Evolutionary conservation across 2,329 filamentous ascomycete species (phyloP).

Genomic region (Albifimbria verrucaria): DNA sequence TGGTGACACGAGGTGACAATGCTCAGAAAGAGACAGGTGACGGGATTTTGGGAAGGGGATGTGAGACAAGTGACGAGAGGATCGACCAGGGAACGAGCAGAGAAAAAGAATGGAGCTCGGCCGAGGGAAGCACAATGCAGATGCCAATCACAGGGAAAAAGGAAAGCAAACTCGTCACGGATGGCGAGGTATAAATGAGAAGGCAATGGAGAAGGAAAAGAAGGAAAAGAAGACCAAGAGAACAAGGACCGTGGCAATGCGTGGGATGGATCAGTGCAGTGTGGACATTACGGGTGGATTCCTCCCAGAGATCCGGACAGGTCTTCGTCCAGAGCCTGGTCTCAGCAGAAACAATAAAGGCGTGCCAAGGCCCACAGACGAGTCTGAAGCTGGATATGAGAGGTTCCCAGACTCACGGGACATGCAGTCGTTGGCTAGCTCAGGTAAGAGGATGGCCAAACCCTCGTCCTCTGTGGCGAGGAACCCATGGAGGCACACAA

Average conservation of each 20-base stretch:
- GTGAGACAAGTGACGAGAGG: not conserved
- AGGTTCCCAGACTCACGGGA: not conserved
- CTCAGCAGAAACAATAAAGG: not conserved
- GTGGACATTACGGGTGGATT: not conserved
- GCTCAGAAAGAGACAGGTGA: not conserved
- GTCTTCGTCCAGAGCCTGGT: not conserved
- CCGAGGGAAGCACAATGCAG: not conserved
- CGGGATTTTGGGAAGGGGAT: not conserved
- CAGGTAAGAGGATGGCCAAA: not conserved
- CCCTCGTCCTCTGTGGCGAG: no score
- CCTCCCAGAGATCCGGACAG: not conserved
- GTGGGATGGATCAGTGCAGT: not conserved
- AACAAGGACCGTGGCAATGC: not conserved
- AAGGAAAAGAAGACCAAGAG: not conserved
- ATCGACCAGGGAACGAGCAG: not conserved
- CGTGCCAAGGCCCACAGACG: not conserved
- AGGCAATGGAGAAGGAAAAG: not conserved
- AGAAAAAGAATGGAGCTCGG: not conserved
- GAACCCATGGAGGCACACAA: not conserved
- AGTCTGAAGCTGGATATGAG: not conserved
- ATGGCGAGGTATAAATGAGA: not conserved
- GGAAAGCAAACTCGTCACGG: not conserved
- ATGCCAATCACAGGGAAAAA: not conserved
- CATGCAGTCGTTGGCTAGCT: not conserved
- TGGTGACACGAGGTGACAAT: not conserved